phyloP scores from a whole-genome alignment of 2,329 filamentous ascomycete species.

The Aspergillus awamori region DNA sequence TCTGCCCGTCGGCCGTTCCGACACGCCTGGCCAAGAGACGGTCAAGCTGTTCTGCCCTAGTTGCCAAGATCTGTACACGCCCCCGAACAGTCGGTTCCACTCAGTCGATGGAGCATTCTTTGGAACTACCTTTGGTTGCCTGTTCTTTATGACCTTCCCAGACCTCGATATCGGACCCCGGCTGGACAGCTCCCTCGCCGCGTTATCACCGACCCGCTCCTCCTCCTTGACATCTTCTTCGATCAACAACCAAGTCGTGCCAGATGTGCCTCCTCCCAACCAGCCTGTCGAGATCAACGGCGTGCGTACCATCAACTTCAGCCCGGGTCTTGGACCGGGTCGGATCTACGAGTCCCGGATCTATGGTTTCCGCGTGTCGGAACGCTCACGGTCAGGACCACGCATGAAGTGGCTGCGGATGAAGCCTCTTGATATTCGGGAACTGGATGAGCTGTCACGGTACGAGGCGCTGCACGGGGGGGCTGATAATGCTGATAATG shows the following conservation, averaged over 20 bases:
- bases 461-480: constrained; percentile 41
- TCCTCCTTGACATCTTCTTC: constrained; percentile 32
- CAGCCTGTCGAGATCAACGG: constrained; percentile 73
- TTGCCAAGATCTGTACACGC: constrained; percentile 95
- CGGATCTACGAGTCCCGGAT: constrained; percentile 94
- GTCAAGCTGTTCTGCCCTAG: constrained; percentile 98
- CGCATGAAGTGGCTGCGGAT: constrained; percentile 96
- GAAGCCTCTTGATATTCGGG: constrained; percentile 75
- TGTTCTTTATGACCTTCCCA: constrained; percentile 98
- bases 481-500: constrained; percentile 35
- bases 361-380: constrained; percentile 93
- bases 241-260: constrained; percentile 30
- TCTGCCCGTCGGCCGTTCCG: constrained; percentile 87
- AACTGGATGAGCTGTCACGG: constrained; percentile 72
- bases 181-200: constrained; percentile 53
- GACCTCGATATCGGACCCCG: constrained; percentile 83
- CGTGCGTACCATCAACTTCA: constrained; percentile 82
- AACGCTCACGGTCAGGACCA: constrained; percentile 84
- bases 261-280: constrained; percentile 42
- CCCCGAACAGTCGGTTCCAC: constrained; percentile 95
- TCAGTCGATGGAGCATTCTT: constrained; percentile 98
- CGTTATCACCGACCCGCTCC: constrained; percentile 32
- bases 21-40: constrained; percentile 94
- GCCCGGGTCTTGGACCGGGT: constrained; percentile 77
- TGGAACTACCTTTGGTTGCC: constrained; percentile 91